Base-by-base conservation (phyloP, 768 basidiomycete species). In the Dendrothele bispora region DNA sequence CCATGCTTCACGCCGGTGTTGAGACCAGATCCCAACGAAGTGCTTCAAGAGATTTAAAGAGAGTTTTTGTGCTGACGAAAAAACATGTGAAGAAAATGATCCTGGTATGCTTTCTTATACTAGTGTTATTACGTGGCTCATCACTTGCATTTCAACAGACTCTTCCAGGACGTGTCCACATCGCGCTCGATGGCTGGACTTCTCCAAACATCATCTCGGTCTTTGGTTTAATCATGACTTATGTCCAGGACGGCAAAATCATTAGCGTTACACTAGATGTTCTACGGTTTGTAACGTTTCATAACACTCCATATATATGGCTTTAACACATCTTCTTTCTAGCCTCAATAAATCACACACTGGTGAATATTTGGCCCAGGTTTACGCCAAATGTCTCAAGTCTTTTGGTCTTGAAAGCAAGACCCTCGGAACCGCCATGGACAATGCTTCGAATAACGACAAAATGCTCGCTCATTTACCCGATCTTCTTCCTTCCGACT, bases 141-240 rank as follows among this genome's bases (percentile, higher is more conserved):
- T n/a, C n/a, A n/a, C n/a, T n/a, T n/a, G n/a, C n/a, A n/a, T n/a
- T n/a, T n/a, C n/a, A n/a, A n/a, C n/a, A n/a, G n/a, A n/a, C n/a
- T n/a, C n/a, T 15, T 20, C 30, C n/a, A 4, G 51, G 57, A 8
- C 29, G 38, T 17, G 11, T 58, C 17, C 57, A 60, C 35, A 22
- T 56, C 14, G 42, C 51, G 15, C 21, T 60, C 15, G 58, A 60
- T 42, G 57, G 57, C 4, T 58, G 56, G 56, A 56, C 56, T 1
- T 56, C 55, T 1, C 56, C 56, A 3, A 58, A 60, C 29, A 25
- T 59, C 12, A 43, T 52, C 22, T 49, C 55, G 1, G 53, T 54
- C 28, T 46, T 60, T 12, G 58, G 58, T 3, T 46, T 60, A 15
- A 54, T 50, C 7, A 35, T 49, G 2, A 49, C 54, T 39, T 49